Conservation (phyloP, 2,329 filamentous ascomycete species). For the Beauveria scarabaeidicola region DNA sequence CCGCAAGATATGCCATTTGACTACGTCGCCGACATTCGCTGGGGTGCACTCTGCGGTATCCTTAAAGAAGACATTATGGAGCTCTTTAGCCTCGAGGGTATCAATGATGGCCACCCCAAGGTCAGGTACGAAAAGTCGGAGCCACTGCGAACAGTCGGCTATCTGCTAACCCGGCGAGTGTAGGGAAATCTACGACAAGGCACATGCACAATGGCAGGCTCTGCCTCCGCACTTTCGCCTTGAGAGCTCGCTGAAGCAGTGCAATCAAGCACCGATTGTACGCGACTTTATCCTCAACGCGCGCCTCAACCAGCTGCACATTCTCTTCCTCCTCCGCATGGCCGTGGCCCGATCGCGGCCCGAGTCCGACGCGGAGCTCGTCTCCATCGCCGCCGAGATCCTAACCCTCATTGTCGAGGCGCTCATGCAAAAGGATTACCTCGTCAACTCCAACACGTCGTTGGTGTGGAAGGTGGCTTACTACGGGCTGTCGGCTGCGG, state of each 20-base stretch:
- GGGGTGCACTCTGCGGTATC: slow-evolving; percentile 7
- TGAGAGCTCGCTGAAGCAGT: slow-evolving; percentile 9
- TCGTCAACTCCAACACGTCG: slow-evolving; percentile 12
- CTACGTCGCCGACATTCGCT: slow-evolving; percentile 11
- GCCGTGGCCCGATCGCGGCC: neutral
- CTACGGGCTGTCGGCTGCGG: slow-evolving; percentile 16
- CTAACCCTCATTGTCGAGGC: slow-evolving; percentile 8
- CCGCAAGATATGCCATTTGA: slow-evolving; percentile 9
- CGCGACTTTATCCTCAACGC: slow-evolving; percentile 10
- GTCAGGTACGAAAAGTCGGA: neutral
- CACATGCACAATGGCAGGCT: slow-evolving; percentile 6
- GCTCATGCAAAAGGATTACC: slow-evolving; percentile 11
- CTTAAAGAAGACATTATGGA: slow-evolving; percentile 12
- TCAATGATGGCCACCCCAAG: slow-evolving; percentile 2
- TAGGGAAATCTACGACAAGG: slow-evolving; percentile 7
- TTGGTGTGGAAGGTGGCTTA: slow-evolving; percentile 14
- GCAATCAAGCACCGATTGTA: neutral
- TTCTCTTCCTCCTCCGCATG: slow-evolving; percentile 10
- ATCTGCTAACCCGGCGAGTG: neutral
- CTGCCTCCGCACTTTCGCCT: slow-evolving; percentile 9
- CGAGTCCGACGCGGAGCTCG: slow-evolving; percentile 8
- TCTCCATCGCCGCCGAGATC: slow-evolving; percentile 4
- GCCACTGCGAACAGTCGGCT: neutral
- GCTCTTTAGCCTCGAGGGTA: neutral
- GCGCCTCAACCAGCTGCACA: slow-evolving; percentile 9